These are phyloP conservation scores for Raddia guianensis DNA, from an alignment of 176 grass and related monocot species.

Conservation along the genomic window DNA sequence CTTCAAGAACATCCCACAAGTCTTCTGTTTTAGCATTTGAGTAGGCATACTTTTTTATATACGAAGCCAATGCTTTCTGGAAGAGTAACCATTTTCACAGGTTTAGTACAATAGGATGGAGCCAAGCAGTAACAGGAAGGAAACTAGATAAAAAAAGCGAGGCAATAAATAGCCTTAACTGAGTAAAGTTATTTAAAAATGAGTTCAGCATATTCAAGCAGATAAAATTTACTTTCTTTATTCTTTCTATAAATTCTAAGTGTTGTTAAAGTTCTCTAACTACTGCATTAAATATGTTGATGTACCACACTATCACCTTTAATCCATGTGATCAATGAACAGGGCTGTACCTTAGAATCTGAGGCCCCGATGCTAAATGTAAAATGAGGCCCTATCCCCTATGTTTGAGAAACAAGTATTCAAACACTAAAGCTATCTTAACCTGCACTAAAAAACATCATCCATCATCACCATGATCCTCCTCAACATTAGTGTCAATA, in stretches of 20 bases:
- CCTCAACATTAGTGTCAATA: too few relatives aligned
- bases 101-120: slow-evolving; percentile 1
- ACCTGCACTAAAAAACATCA: too few relatives aligned
- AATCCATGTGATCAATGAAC: neutral
- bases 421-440: too few relatives aligned
- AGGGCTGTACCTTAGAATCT: too few relatives aligned
- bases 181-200: slow-evolving; percentile 5
- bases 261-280: slow-evolving; percentile 6
- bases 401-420: too few relatives aligned
- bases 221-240: neutral
- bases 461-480: too few relatives aligned
- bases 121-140: slow-evolving; percentile 22
- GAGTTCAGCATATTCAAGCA: slow-evolving; percentile 5
- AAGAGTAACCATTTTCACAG: slow-evolving; percentile 23
- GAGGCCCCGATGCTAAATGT: too few relatives aligned
- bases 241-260: neutral
- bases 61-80: slow-evolving; percentile 79
- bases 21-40: slow-evolving; percentile 96
- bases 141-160: slow-evolving; percentile 28
- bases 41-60: slow-evolving; percentile 82
- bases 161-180: neutral
- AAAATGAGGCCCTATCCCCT: too few relatives aligned
- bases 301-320: slow-evolving; percentile 20
- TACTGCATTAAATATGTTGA: slow-evolving; percentile 7
- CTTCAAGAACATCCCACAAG: slow-evolving; percentile 90